phyloP scores from a whole-genome alignment of 768 basidiomycete species.

The Boletus eberwhitei region DNA sequence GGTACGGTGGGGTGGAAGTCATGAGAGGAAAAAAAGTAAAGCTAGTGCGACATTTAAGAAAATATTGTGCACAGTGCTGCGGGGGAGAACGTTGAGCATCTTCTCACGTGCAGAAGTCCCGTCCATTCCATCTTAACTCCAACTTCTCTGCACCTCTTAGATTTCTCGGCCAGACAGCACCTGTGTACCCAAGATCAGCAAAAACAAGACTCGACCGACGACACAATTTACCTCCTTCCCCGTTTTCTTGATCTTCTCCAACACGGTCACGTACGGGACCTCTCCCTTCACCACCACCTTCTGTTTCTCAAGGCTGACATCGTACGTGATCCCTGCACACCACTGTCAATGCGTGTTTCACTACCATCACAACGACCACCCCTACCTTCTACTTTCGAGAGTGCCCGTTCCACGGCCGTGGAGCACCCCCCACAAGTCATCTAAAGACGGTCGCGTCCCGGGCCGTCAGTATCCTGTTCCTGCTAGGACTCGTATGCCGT shows the following conservation, averaged over 20 bases:
- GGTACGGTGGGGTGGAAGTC: constrained; percentile 43
- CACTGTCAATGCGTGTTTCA: neutral
- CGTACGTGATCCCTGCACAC: constrained; percentile 37
- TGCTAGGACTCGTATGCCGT: neutral
- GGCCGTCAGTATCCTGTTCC: neutral
- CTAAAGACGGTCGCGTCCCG: constrained; percentile 34
- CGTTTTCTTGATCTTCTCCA: constrained; percentile 82
- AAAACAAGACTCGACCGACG: neutral
- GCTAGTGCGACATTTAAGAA: neutral
- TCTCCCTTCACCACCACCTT: constrained; percentile 65
- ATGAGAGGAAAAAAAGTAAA: constrained; percentile 16
- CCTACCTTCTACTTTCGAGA: constrained; percentile 56
- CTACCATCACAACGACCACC: neutral
- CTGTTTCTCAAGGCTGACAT: constrained; percentile 65
- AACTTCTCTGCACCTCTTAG: too few relatives aligned
- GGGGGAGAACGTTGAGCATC: neutral
- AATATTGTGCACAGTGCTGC: too few relatives aligned
- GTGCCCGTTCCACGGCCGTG: constrained; percentile 71
- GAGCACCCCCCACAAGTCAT: constrained; percentile 90
- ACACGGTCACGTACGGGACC: constrained; percentile 59
- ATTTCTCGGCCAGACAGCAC: constrained; percentile 40
- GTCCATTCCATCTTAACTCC: too few relatives aligned
- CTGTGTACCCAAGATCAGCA: constrained; percentile 18
- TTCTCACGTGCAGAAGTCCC: neutral
- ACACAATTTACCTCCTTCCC: constrained; percentile 70